Evolutionary conservation across 129 eudicot species (phyloP).

Genomic region (Cynara cardunculus): DNA sequence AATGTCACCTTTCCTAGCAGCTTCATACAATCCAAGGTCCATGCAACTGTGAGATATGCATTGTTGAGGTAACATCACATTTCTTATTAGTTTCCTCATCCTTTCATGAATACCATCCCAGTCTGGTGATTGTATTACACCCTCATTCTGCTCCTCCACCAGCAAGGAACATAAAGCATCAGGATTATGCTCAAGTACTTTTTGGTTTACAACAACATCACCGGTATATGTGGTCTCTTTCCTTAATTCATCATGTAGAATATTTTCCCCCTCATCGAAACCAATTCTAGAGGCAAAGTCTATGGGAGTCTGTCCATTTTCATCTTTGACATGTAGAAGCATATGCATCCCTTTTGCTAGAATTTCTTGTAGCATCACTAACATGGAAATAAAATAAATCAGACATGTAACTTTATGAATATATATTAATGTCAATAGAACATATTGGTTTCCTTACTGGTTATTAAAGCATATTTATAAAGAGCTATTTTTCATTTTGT

Average conservation of each 20-base stretch:
- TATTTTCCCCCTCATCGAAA: neutral
- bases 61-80: neutral
- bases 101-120: constrained; percentile 3
- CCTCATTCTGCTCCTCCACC: neutral
- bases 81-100: neutral
- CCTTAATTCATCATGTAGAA: neutral
- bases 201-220: neutral
- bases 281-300: neutral
- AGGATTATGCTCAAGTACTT: constrained; percentile 1
- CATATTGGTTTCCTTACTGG: neutral
- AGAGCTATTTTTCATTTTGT: neutral
- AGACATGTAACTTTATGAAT: neutral
- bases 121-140: neutral
- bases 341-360: constrained; percentile 7
- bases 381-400: neutral
- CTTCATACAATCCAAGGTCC: constrained; percentile 7
- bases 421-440: neutral
- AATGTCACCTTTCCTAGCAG: constrained; percentile 13
- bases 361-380: constrained; percentile 14
- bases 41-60: constrained; percentile 1
- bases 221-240: neutral
- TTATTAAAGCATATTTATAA: neutral
- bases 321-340: constrained; percentile 9
- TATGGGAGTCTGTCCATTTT: neutral
- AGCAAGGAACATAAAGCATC: neutral